Base-by-base conservation (phyloP, 306 rosid genomes). In the Sicyos edulis region DNA sequence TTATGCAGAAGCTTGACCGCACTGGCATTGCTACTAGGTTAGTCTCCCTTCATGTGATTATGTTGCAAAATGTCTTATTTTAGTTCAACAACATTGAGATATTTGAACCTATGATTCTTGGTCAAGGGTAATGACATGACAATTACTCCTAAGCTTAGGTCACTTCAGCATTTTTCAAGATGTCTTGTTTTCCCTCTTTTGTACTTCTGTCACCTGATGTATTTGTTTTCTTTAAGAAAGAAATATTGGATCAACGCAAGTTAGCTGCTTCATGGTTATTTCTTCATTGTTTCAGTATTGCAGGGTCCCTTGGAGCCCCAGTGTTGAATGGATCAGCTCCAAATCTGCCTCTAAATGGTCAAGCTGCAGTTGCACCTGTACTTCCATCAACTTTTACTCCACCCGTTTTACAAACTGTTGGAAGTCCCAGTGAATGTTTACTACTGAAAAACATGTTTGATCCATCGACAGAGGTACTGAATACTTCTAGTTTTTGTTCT, bases 1-100 rank as follows among this genome's bases (percentile, higher is more conserved):
- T 93, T 44, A 93, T 93, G 99, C 89, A 82, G 80, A 93, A 90
- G 85, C 86, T 93, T 75, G 99, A 92, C 71, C 97, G 99, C 53
- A 52, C 96, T 54, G 99, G 95, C 68, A 80, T 86, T 77, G 86
- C 96, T 24, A 79, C 95, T 69, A 85, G 97, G 99, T 93, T 72
- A 57, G 86, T 84, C 42, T 56, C 22, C 47, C 26, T 54, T 50
- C 34, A 47, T 24, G 37, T 51, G 12, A 32, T 52, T 71, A 71
- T 52, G 8, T 37, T 54, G 51, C 17, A 2, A 4, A 19, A 52
- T 71, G 50, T 32, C 52, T 17, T 21, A 22, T 68, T 50, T 37
- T 32, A 5, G 44, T 37, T 37, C 8, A 37, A 37, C 1, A 37
- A 37, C 7, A 0, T 37, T 37, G 44, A 37, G 7, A 0, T 37